Percentiles rank a stretch among this genome's conserved stretches.
Evolutionary conservation across 495 filamentous ascomycete genomes (phyloP).

Genomic region (Penicillium paradoxum): DNA sequence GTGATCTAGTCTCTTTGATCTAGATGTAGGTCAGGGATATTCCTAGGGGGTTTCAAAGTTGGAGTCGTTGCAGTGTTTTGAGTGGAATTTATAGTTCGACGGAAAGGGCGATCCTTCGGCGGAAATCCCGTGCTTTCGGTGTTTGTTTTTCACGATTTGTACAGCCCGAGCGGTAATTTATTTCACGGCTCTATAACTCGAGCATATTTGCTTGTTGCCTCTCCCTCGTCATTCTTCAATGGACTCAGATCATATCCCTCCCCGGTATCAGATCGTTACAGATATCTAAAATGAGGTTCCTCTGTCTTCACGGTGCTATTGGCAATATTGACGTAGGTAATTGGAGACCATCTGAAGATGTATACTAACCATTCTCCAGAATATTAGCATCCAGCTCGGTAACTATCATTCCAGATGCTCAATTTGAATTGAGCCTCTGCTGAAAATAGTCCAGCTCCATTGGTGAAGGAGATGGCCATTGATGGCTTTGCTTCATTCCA

Average conservation of each 20-base stretch:
- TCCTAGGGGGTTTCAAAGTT: background rate
- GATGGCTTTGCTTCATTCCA: conserved; percentile 40
- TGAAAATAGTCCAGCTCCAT: conserved; percentile 23
- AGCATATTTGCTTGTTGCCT: background rate
- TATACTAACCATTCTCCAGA: conserved; percentile 26
- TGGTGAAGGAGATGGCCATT: conserved; percentile 41
- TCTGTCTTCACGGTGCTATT: conserved; percentile 31
- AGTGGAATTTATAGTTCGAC: background rate
- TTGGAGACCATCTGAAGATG: background rate
- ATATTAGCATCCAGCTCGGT: conserved; percentile 51
- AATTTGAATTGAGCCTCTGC: background rate
- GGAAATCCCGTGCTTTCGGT: background rate
- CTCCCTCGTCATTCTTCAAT: background rate
- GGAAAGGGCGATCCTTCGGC: background rate
- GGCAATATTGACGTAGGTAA: conserved; percentile 28
- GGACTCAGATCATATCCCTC: background rate
- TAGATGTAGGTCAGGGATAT: background rate
- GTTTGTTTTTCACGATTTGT: background rate
- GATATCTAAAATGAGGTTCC: conserved; percentile 19
- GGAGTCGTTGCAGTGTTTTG: no score
- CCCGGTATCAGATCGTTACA: background rate
- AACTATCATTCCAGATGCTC: background rate
- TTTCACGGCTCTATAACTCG: background rate
- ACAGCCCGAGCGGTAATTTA: conserved; percentile 8
- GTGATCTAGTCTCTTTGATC: background rate